Evolutionary conservation across 2,329 filamentous ascomycete species (phyloP).

Genomic region (Alternaria alternata): DNA sequence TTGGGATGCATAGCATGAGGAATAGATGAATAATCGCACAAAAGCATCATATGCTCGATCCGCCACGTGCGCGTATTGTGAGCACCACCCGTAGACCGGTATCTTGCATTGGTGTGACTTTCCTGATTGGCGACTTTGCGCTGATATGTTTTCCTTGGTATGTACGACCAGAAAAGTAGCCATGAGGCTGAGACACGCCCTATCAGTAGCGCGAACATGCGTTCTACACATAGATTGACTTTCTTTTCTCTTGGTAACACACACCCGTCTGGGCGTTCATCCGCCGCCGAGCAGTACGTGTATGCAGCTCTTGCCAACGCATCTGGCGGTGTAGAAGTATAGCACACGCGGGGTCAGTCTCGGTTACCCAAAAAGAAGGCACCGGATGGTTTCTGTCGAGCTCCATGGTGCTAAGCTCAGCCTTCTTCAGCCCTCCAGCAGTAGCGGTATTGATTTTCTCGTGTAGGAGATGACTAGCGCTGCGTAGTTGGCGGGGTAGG

Average conservation of each 20-base stretch:
- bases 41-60: conserved; percentile 3
- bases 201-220: conserved; percentile 3
- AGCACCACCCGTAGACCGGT: not conserved
- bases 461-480: not conserved
- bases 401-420: conserved; percentile 1
- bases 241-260: conserved; percentile 1
- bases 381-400: not conserved
- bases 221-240: not conserved
- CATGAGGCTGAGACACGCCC: conserved; percentile 3
- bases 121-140: not conserved
- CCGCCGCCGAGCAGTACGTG: not conserved
- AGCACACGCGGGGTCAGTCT: not conserved
- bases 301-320: not conserved
- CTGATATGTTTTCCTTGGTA: not conserved
- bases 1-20: not conserved
- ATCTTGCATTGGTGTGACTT: not conserved
- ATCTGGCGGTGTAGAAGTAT: conserved; percentile 2
- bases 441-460: conserved; percentile 4
- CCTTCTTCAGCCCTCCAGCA: not conserved
- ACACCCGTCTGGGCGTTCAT: not conserved
- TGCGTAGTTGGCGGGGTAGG: conserved; percentile 8
- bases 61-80: conserved; percentile 1
- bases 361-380: not conserved
- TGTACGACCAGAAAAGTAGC: not conserved
- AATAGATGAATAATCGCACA: not conserved